Conservation (phyloP, 73 alveolate species). For the Halteria grandinella region DNA sequence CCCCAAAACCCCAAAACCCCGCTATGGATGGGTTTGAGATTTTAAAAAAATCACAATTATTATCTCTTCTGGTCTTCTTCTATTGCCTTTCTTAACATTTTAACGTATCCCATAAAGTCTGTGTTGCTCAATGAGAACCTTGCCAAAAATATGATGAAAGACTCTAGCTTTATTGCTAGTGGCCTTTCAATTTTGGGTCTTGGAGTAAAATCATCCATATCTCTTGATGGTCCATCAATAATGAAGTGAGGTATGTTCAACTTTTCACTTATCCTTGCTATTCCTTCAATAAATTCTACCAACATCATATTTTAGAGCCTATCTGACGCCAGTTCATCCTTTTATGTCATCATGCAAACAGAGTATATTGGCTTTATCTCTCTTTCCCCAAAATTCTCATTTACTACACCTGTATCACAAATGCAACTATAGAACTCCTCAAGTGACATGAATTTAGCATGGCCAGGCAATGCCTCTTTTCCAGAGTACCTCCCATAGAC, state of each 20-base stretch:
- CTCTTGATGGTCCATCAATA: too few species aligned
- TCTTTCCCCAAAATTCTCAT: slow-evolving; percentile 63
- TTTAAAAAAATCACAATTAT: too few species aligned
- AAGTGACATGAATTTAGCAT: slow-evolving; percentile 52
- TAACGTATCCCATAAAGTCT: too few species aligned
- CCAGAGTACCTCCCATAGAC: slow-evolving; percentile 62
- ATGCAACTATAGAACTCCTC: slow-evolving; percentile 58
- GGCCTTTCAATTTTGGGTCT: too few species aligned
- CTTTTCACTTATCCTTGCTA: slow-evolving; percentile 69
- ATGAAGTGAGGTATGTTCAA: slow-evolving; percentile 39
- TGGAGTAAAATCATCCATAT: too few species aligned
- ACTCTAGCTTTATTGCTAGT: too few species aligned
- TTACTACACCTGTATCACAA: slow-evolving; percentile 43
- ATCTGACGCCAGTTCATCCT: slow-evolving; percentile 58
- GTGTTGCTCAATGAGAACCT: too few species aligned
- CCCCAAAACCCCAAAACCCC: too few species aligned
- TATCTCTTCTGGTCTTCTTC: too few species aligned
- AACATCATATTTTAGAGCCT: slow-evolving; percentile 60
- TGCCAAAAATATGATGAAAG: too few species aligned
- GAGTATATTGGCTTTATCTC: slow-evolving; percentile 56
- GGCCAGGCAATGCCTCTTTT: slow-evolving; percentile 61
- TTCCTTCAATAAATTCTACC: slow-evolving; percentile 73
- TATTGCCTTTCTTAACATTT: too few species aligned
- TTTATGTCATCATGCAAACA: slow-evolving; percentile 63
- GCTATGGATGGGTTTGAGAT: too few species aligned